phyloP scores from a whole-genome alignment of 257 asterid species.

The Fraxinus cuspidata region DNA sequence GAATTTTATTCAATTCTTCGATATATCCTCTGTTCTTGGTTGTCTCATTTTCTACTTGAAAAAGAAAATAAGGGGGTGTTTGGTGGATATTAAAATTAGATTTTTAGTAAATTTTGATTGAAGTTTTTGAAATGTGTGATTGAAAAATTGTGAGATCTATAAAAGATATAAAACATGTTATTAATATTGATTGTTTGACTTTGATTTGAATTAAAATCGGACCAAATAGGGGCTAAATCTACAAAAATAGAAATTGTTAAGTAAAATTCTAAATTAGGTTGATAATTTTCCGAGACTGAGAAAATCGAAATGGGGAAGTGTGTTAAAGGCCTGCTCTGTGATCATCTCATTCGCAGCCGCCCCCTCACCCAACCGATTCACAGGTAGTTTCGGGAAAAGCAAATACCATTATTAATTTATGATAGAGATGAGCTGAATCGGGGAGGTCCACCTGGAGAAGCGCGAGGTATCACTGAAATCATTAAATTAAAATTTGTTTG shows the following conservation, averaged over 20 bases:
- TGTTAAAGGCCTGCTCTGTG: conserved; percentile 15
- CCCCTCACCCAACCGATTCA: not conserved
- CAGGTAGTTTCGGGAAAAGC: conserved; percentile 31
- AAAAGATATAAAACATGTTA: too few species aligned
- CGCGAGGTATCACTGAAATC: conserved; percentile 44
- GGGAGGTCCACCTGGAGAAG: conserved; percentile 51
- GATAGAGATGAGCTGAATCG: not conserved
- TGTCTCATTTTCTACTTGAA: not conserved
- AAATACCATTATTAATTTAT: conserved; percentile 10
- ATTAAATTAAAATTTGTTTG: conserved; percentile 18
- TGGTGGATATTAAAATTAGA: too few species aligned
- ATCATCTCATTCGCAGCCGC: not conserved
- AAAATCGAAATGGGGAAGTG: conserved; percentile 38
- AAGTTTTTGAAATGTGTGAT: too few species aligned
- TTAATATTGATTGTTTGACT: too few species aligned
- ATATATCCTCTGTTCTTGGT: too few species aligned
- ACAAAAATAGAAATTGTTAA: not conserved
- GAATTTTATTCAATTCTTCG: not conserved
- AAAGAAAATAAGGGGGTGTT: not conserved
- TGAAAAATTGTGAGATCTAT: too few species aligned
- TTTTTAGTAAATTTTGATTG: too few species aligned
- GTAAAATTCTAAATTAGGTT: not conserved
- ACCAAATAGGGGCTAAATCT: too few species aligned
- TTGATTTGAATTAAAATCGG: too few species aligned
- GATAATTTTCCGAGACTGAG: conserved; percentile 33